phyloP scores from a whole-genome alignment of 2,329 filamentous ascomycete genomes.

The Talaromyces sp. region DNA sequence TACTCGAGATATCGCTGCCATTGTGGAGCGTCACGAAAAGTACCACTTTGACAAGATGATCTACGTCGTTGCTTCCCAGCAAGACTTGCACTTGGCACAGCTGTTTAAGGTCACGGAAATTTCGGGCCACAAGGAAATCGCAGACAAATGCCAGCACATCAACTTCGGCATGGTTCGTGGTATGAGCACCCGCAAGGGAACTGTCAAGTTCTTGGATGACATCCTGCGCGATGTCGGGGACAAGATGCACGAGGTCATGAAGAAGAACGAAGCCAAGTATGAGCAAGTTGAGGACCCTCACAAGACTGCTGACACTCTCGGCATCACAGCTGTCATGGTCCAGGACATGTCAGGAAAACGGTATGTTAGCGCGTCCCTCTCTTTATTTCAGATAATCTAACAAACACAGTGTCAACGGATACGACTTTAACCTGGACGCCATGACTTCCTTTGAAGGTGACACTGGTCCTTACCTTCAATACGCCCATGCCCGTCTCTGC shows the following conservation, averaged over 20 bases:
- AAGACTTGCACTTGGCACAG: constrained; percentile 60
- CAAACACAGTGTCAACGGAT: constrained; percentile 54
- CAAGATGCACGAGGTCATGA: constrained; percentile 98
- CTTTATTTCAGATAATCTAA: constrained; percentile 24
- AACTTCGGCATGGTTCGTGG: constrained; percentile 64
- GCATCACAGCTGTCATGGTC: constrained; percentile 94
- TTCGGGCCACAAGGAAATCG: constrained; percentile 57
- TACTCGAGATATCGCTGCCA: constrained; percentile 64
- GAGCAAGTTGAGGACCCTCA: constrained; percentile 79
- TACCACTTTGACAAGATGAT: constrained; percentile 65
- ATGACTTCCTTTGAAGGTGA: constrained; percentile 64
- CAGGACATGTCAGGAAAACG: constrained; percentile 97
- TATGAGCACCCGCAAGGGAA: constrained; percentile 62
- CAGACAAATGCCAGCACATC: constrained; percentile 57
- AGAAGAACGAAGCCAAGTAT: constrained; percentile 85
- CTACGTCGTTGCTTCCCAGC: constrained; percentile 60
- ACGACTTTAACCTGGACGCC: constrained; percentile 60
- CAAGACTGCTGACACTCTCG: constrained; percentile 76
- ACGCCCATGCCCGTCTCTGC: constrained; percentile 57
- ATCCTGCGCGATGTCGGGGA: constrained; percentile 77
- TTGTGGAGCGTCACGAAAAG: constrained; percentile 57
- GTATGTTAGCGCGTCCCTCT: constrained; percentile 39
- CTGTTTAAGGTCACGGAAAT: constrained; percentile 61
- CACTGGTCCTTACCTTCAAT: constrained; percentile 62
- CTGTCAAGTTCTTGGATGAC: constrained; percentile 68